Evolutionary conservation across 1,284 basidiomycete genomes (phyloP).

Genomic region (Marasmius oreades): DNA sequence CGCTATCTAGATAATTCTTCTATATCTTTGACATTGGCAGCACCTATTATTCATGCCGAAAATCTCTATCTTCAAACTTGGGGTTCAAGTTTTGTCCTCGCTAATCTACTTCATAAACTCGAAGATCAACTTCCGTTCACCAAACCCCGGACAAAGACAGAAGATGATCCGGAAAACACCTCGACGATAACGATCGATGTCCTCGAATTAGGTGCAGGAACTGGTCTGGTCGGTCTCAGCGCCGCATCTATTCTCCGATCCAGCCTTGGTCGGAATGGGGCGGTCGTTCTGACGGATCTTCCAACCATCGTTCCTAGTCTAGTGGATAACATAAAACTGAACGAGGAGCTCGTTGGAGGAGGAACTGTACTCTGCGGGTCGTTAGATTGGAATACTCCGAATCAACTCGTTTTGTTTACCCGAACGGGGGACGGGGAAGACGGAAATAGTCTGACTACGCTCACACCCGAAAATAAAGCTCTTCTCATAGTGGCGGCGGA

Average conservation of each 20-base stretch:
- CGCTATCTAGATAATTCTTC: neutral
- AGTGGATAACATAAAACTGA: neutral
- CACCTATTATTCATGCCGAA: neutral
- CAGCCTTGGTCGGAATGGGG: no score
- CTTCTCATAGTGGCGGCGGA: neutral
- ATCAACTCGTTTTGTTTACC: neutral
- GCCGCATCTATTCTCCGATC: neutral
- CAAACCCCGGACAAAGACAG: neutral
- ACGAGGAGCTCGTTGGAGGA: neutral
- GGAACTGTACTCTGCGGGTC: neutral
- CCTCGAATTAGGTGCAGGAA: neutral
- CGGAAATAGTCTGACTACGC: neutral
- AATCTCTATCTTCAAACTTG: slow-evolving; percentile 4
- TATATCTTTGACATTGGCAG: neutral
- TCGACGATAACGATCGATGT: neutral
- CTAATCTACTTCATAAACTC: slow-evolving; percentile 1
- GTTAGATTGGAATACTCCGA: slow-evolving; percentile 2
- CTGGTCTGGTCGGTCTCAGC: neutral
- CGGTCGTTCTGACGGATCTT: neutral
- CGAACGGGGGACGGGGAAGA: no score
- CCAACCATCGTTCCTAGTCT: neutral
- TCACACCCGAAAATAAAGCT: neutral
- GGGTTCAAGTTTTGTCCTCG: neutral
- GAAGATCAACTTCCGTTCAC: neutral
- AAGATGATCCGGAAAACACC: neutral